Evolutionary conservation across 1,284 basidiomycete genomes (phyloP).

Genomic region (Papiliotrema fonsecae): DNA sequence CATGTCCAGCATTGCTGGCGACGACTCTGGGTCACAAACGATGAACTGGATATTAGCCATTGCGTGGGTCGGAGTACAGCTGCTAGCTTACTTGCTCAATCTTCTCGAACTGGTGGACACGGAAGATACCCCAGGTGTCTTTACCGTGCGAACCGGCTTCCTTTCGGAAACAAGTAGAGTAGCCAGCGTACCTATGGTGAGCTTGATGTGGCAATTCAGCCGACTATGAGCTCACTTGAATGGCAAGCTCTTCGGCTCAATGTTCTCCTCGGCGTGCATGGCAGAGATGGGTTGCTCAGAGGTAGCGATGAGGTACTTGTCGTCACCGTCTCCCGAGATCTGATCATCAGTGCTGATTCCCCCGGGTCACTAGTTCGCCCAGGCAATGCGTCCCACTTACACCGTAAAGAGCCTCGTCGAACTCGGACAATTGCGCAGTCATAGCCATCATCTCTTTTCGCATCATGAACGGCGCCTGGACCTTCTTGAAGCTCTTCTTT

Average conservation of each 20-base stretch:
- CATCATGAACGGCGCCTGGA: constrained; percentile 98
- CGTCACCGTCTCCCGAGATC: constrained; percentile 80
- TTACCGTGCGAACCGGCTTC: constrained; percentile 95
- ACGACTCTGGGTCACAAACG: constrained; percentile 88
- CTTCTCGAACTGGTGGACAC: constrained; percentile 99
- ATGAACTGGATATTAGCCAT: constrained; percentile 62
- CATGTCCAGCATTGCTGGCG: constrained; percentile 86
- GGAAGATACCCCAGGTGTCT: constrained; percentile 99
- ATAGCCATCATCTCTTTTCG: constrained; percentile 96
- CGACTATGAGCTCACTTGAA: constrained; percentile 59
- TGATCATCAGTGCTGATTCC: constrained; percentile 31
- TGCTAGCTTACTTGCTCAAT: constrained; percentile 62
- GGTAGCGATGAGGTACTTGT: constrained; percentile 98
- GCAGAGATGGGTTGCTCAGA: constrained; percentile 98
- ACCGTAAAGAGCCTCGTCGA: constrained; percentile 98
- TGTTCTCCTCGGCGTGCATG: constrained; percentile 93
- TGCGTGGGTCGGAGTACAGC: not conserved
- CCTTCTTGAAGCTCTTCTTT: constrained; percentile 78
- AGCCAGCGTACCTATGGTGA: constrained; percentile 54
- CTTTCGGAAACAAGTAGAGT: constrained; percentile 96
- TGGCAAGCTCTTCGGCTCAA: constrained; percentile 87
- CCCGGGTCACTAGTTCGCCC: not conserved
- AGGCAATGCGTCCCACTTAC: constrained; percentile 44
- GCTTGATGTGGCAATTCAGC: not conserved
- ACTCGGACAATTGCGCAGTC: constrained; percentile 95